Base-by-base conservation (phyloP, 306 rosid genomes). In the Lathyrus oleraceus region DNA sequence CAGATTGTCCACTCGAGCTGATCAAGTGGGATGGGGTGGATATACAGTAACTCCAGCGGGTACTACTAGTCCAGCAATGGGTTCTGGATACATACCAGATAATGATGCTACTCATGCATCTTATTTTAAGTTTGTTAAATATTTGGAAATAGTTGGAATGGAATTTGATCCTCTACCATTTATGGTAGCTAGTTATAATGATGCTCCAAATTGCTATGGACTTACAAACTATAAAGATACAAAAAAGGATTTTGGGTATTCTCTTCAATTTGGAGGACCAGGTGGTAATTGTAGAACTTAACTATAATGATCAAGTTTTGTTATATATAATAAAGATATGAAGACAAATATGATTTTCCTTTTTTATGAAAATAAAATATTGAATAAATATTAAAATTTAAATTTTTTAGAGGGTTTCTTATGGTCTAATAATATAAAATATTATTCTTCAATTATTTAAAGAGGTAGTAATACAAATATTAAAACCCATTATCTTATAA, bases 11-110 rank as follows among this genome's bases (percentile, higher is more conserved):
- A 0, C 2, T 2, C 27, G 10, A 3, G 61, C 68, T 0, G 8
- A 57, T 19, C 2, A 3, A 6, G 62, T 67, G 6, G 74, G 69
- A 14, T 58, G 51, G 43, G 79, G 74, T 20, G 79, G 73, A 0
- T 43, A 2, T 1, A 65, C 67, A 54, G 0, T 0, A 0, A 20
- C 67, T 42, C 4, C 39, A 15, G 0, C 2, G 6, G 30, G 36
- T 10, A 0, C 0, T 10, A 10, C 35, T 1, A 54, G 48, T 28
- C 67, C 78, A 28, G 59, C 11, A 28, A 65, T 65, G 79, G 73
- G 79, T 0, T 65, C 72, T 0, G 73, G 73, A 44, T 1, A 5
- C 9, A n/a, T 44, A 32, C 73, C 73, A 0, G 27, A 66, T 8
- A 6, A 1, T 0, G 15, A 35, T 8, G 21, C 32, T n/a, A 0